Base-by-base conservation (phyloP, 345 rosid species). In the Eucalyptus erythrocorys region DNA sequence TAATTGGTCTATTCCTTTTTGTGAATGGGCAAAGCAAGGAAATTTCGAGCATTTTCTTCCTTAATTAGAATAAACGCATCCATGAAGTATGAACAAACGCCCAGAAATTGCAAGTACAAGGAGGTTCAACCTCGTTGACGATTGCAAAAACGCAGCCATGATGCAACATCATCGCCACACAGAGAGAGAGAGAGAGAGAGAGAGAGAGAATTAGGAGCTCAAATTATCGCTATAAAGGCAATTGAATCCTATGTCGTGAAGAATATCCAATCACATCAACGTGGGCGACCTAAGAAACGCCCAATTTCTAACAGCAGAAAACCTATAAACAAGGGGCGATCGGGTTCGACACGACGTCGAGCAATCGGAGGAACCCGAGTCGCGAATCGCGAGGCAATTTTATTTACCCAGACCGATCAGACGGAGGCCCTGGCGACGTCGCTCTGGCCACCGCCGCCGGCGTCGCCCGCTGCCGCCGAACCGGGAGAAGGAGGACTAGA, bases 401-500 rank as follows among this genome's bases (percentile, higher is more conserved):
- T 55, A 55, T 61, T 61, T 49, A 76, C 47, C 47, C 15, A 37
- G 47, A 40, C 30, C 84, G 47, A 71, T 85, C 89, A 90, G 61
- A 87, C 86, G 37, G 88, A 71, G 85, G 66, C 48, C 85, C 53
- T 87, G 85, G 57, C 48, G 59, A 47, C 90, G 48, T 89, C 91
- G 51, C 87, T 84, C 90, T 53, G 89, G 27, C 27, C 86, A 79
- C 47, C 40, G 30, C 48, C 89, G 85, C 37, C 55, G 86, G 42
- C 61, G 32, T 21, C 59, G 50, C 90, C 79, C 22, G 79, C 22
- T 40, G 79, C 11, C 42, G 26, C 7, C 13, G 24, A 71, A 34
- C 45, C 91, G 68, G 89, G 92, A 86, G 89, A 86, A 86, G 89
- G 88, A 84, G 88, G 95, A 86, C 88, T 91, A 89, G 80, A 94